These are phyloP conservation scores for Kluyveromyces wickerhamii DNA, from an alignment of 805 yeast genomes.

Conservation along the genomic window DNA sequence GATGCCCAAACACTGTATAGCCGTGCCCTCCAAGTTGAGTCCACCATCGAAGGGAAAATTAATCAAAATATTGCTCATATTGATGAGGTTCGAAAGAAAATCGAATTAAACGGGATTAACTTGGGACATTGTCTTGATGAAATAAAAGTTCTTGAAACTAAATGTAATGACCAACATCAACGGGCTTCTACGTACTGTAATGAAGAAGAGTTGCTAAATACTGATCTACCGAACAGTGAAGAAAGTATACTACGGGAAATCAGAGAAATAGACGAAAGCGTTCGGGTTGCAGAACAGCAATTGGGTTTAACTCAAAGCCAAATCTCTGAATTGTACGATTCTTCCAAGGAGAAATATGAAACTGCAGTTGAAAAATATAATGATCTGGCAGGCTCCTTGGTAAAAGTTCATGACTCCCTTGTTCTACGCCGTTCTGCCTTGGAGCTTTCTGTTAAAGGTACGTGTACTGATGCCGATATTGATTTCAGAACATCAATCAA, in stretches of 20 bases:
- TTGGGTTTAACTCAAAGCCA: constrained; percentile 51
- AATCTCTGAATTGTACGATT: constrained; percentile 40
- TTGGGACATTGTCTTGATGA: constrained; percentile 15
- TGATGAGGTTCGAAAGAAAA: background rate
- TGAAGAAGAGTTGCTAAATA: constrained; percentile 37
- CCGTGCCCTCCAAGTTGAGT: background rate
- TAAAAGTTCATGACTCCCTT: constrained; percentile 31
- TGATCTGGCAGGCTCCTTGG: constrained; percentile 30
- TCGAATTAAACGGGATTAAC: constrained; percentile 11
- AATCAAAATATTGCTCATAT: background rate
- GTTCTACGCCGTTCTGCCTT: constrained; percentile 37
- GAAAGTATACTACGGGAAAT: constrained; percentile 45
- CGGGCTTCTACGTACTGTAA: constrained; percentile 39
- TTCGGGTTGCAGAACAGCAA: constrained; percentile 44
- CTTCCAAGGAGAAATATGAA: constrained; percentile 36
- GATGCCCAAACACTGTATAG: background rate
- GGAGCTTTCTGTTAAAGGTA: constrained; percentile 32
- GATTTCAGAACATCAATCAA: constrained; percentile 55
- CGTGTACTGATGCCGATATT: constrained; percentile 42
- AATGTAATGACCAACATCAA: constrained; percentile 16
- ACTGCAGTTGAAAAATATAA: constrained; percentile 36
- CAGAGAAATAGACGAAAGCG: constrained; percentile 36
- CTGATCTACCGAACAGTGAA: constrained; percentile 34
- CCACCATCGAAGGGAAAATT: background rate
- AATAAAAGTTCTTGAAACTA: constrained; percentile 15